Evolutionary conservation across 805 yeast species (phyloP), one percentile per base, ranked within the genome.

Genomic region (Metschnikowia kunwiensis): DNA sequence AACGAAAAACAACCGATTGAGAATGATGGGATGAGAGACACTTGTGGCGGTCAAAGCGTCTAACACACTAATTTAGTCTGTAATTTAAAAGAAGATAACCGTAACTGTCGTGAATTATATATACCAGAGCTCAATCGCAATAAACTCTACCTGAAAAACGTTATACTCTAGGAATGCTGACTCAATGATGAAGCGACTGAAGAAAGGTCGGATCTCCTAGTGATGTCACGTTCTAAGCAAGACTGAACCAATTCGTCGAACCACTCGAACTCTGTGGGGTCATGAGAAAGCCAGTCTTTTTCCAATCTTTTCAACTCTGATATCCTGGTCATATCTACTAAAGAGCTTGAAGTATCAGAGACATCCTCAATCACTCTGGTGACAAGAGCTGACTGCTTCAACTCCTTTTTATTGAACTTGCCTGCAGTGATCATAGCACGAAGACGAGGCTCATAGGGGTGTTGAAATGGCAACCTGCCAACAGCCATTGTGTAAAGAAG

Each of bases 401-500:
- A 58, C 4, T 70, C 63, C 3, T 56, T 57, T n/a, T 49, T 49
- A 48, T 80, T 77, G 57, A 69, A 84, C 40, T 74, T 74, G 2
- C 86, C 91, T 4, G 81, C 74, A 20, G 78, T 60, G 27, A 89
- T 89, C 67, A 78, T 73, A 9, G 84, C 77, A 26, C 86, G 72
- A 43, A 89, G 65, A 44, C 88, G 66, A 8, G 95, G 95, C 50
- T 85, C 88, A 55, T 80, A 84, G n/a, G 75, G 75, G 54, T 88
- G 95, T 42, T 78, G 79, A 62, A 89, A 89, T 1, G 96, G 96
- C 33, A 89, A 58, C 44, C 72, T 75, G 0, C 94, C 89, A 16
- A 78, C 73, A 19, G 80, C 60, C 76, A 87, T 74, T 1, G 94
- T 79, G 57, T 77, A 88, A 4, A 82, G 49, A 44, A 84, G 62